Percentiles rank a stretch among this genome's conserved stretches.
Evolutionary conservation across 805 yeast genomes (phyloP).

Genomic region (Yarrowia bubula): DNA sequence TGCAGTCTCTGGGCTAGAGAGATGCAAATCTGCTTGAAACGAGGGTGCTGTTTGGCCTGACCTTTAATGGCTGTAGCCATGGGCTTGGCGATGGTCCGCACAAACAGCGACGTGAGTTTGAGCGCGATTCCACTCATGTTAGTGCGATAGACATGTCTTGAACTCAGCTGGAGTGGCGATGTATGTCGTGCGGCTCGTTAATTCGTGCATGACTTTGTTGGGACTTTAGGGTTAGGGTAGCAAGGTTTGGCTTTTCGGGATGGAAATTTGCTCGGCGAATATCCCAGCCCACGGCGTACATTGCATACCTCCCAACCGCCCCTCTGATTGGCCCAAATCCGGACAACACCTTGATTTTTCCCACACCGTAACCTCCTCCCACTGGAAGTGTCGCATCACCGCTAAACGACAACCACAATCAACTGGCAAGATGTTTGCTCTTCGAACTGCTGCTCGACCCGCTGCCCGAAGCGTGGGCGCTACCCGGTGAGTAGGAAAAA

Average conservation of each 20-base stretch:
- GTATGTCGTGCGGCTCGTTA: conserved; percentile 10
- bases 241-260: neutral
- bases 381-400: conserved; percentile 22
- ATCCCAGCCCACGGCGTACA: conserved; percentile 15
- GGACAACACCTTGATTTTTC: conserved; percentile 26
- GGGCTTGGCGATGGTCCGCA: conserved; percentile 77
- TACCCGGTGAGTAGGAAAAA: conserved; percentile 32
- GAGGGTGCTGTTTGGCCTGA: conserved; percentile 71
- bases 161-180: conserved; percentile 12
- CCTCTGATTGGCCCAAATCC: conserved; percentile 27
- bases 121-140: conserved; percentile 74
- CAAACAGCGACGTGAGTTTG: conserved; percentile 66
- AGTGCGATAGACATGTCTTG: neutral
- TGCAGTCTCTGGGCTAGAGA: conserved; percentile 70
- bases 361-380: conserved; percentile 25
- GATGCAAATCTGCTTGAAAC: conserved; percentile 62
- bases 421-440: conserved; percentile 34
- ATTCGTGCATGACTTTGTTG: neutral
- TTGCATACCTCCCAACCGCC: conserved; percentile 17
- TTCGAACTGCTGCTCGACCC: conserved; percentile 36
- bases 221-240: neutral
- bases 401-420: conserved; percentile 23
- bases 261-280: conserved; percentile 16
- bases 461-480: conserved; percentile 33
- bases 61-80: conserved; percentile 66